Evolutionary conservation across 2,329 filamentous ascomycete species (phyloP).

Genomic region (Xylaria sp.): DNA sequence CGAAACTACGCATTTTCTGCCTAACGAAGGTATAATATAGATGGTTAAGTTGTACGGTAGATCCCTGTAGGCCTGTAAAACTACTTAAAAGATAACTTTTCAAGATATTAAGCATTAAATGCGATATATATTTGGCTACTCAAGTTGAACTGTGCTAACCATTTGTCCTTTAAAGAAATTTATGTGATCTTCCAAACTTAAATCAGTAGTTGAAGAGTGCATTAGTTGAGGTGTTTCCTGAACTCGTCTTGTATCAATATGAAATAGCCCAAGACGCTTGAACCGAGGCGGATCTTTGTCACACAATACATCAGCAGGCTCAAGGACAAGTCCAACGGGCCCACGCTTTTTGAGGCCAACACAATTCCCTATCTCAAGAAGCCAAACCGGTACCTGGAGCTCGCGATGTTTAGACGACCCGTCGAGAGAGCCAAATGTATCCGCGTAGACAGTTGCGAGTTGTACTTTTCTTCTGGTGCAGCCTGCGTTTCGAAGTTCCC

Average conservation of each 20-base stretch:
- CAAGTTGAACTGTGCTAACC: background rate
- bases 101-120: too few relatives aligned
- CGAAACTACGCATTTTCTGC: too few relatives aligned
- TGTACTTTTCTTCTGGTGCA: background rate
- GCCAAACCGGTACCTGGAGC: slow-evolving; percentile 1
- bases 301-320: background rate
- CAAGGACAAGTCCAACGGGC: slow-evolving; percentile 24
- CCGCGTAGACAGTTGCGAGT: slow-evolving; percentile 5
- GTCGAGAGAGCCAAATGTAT: background rate
- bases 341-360: slow-evolving; percentile 22
- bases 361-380: slow-evolving; percentile 16
- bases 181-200: background rate
- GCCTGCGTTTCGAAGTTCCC: background rate
- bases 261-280: slow-evolving; percentile 21
- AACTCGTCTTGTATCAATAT: slow-evolving; percentile 4
- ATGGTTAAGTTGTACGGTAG: too few relatives aligned
- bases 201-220: background rate
- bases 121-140: slow-evolving; percentile 1
- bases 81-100: too few relatives aligned
- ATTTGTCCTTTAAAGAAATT: slow-evolving; percentile 11
- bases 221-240: background rate
- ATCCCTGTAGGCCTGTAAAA: too few relatives aligned
- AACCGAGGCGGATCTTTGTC: slow-evolving; percentile 2
- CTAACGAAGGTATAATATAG: too few relatives aligned
- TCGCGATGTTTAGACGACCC: background rate